Percentiles rank a stretch among this genome's conserved stretches.
Evolutionary conservation across 345 rosid species (phyloP).

Genomic region (Erucastrum elatum): DNA sequence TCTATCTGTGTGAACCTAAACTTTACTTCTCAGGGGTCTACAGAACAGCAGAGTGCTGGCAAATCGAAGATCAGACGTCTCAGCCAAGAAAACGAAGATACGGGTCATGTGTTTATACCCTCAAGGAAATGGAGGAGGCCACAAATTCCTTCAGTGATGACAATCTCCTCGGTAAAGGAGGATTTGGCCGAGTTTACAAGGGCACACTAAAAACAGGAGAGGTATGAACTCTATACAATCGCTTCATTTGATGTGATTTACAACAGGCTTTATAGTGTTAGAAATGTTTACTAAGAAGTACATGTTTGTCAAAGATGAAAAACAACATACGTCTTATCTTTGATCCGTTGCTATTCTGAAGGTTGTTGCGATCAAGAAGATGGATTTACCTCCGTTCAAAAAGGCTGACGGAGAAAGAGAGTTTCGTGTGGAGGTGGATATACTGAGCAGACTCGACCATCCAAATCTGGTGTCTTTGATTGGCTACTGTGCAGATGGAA

Average conservation of each 20-base stretch:
- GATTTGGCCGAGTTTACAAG: slow-evolving; percentile 85
- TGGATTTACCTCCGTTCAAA: slow-evolving; percentile 83
- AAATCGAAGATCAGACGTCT: slow-evolving; percentile 56
- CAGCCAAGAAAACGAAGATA: slow-evolving; percentile 51
- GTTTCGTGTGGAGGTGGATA: slow-evolving; percentile 94
- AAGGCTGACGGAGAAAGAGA: slow-evolving; percentile 92
- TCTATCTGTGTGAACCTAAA: slow-evolving; percentile 22
- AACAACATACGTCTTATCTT: slow-evolving; percentile 8
- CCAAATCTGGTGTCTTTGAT: slow-evolving; percentile 87
- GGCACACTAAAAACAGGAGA: slow-evolving; percentile 84
- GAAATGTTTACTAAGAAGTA: neutral
- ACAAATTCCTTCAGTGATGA: slow-evolving; percentile 71
- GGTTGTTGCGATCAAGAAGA: slow-evolving; percentile 97
- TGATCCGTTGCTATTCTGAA: slow-evolving; percentile 40
- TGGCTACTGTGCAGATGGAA: slow-evolving; percentile 94
- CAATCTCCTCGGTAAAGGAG: slow-evolving; percentile 82
- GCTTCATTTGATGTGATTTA: slow-evolving; percentile 35
- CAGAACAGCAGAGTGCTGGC: slow-evolving; percentile 70
- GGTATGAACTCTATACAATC: slow-evolving; percentile 46
- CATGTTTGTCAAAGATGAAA: neutral
- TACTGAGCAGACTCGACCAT: slow-evolving; percentile 92
- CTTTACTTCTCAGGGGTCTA: slow-evolving; percentile 63
- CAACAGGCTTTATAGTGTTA: slow-evolving; percentile 27
- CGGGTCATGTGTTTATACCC: slow-evolving; percentile 76
- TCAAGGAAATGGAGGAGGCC: slow-evolving; percentile 91